Evolutionary conservation across 805 yeast species (phyloP).

Genomic region (Saccharomycopsis vini): DNA sequence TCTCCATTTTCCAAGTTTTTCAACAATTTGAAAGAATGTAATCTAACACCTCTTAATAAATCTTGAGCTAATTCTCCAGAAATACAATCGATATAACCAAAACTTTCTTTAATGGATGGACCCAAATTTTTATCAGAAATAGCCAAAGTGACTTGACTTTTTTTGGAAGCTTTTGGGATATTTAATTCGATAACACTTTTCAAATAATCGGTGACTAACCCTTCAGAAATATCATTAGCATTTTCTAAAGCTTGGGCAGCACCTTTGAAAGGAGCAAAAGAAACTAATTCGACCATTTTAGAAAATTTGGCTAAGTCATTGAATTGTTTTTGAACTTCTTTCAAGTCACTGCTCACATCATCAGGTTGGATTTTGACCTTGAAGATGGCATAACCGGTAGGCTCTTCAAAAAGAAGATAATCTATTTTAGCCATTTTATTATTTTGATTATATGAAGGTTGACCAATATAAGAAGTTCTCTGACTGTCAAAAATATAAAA

Average conservation of each 20-base stretch:
- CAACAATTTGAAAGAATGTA: conserved; percentile 78
- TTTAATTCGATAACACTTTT: conserved; percentile 84
- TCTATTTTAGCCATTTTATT: conserved; percentile 31
- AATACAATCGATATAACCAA: conserved; percentile 84
- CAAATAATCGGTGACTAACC: conserved; percentile 87
- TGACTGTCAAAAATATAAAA: no score
- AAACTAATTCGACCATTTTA: conserved; percentile 84
- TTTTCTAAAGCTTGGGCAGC: conserved; percentile 99
- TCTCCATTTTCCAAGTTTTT: conserved; percentile 92
- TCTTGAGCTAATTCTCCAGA: conserved; percentile 92
- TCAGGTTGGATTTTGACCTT: conserved; percentile 91
- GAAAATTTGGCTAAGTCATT: conserved; percentile 81
- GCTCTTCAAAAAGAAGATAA: conserved; percentile 93
- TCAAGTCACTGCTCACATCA: conserved; percentile 81
- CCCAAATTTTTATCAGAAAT: conserved; percentile 93
- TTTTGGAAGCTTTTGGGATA: conserved; percentile 69
- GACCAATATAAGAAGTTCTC: no score
- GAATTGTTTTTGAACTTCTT: conserved; percentile 89
- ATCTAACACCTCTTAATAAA: conserved; percentile 88
- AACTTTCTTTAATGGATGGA: conserved; percentile 86
- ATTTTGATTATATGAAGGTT: no score
- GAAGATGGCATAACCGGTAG: conserved; percentile 96
- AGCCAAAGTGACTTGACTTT: conserved; percentile 64
- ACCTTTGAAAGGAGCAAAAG: conserved; percentile 97
- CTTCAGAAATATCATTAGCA: conserved; percentile 96